Conservation (phyloP, 805 yeast genomes). For the Metschnikowia dekortorum region DNA sequence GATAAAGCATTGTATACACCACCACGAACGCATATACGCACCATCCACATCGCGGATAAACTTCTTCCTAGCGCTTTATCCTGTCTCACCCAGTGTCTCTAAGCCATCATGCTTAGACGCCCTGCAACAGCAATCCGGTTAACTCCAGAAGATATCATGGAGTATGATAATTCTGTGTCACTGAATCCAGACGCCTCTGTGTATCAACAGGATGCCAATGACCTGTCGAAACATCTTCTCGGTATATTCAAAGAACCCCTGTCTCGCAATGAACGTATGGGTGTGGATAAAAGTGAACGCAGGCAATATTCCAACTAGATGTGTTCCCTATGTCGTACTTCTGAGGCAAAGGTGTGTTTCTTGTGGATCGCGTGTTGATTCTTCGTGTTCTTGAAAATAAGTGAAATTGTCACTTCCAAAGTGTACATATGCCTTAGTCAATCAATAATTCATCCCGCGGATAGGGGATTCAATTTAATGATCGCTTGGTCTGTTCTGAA, state of each 20-base stretch:
- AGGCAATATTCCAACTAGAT: neutral
- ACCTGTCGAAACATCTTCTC: constrained; percentile 13
- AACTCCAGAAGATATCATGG: constrained; percentile 62
- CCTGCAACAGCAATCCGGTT: constrained; percentile 65
- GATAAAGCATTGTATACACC: neutral
- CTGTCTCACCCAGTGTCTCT: neutral
- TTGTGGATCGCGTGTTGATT: neutral
- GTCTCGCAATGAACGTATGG: constrained; percentile 15
- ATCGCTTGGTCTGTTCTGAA: neutral
- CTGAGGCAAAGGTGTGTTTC: neutral
- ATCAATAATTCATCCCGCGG: no score
- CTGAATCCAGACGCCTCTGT: constrained; percentile 9
- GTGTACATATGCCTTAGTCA: no score
- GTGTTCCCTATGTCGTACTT: neutral
- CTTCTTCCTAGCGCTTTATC: neutral
- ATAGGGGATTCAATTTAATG: no score
- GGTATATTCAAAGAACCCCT: constrained; percentile 15
- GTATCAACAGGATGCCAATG: constrained; percentile 10
- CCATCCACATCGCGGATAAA: neutral
- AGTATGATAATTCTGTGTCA: constrained; percentile 37
- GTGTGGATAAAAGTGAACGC: constrained; percentile 7
- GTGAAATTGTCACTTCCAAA: neutral
- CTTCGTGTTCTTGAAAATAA: no score
- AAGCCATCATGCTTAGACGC: constrained; percentile 56
- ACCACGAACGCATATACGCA: neutral